Base-by-base conservation (phyloP, 2,329 filamentous ascomycete genomes). In the Aspergillus novofumigatus region DNA sequence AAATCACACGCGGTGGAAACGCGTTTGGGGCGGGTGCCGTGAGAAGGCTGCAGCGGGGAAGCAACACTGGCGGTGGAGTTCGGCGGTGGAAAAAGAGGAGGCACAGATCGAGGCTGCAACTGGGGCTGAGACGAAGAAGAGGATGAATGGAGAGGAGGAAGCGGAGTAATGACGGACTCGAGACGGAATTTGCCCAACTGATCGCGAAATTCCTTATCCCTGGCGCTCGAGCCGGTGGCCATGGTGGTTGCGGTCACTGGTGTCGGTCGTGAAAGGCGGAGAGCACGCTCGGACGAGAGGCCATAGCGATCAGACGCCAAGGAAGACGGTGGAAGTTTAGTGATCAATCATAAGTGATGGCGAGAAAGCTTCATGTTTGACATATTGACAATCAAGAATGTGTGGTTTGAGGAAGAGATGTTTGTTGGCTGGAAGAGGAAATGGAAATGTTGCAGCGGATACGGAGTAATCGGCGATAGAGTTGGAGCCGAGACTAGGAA, bases 1-100 rank as follows among this genome's bases (percentile, higher is more conserved):
- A 75, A 75, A 47, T 75, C 72, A 57, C 72, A 75, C 23, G 72
- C 72, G 1, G 72, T 75, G 26, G 72, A 74, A 14, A 75, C 72
- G 35, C 72, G 72, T 58, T 75, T 75, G 26, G 64, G 69, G 53
- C 66, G 69, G 49, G 55, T 42, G 44, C 44, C 21, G 23, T 21
- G 44, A 23, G 65, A 57, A 25, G n/a, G 54, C 41, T 28, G 59
- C 54, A 28, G 61, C 54, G 48, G 60, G 51, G 20, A 56, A 52
- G 21, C 55, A 26, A 17, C 55, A 45, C 28, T 59, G 55, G 32
- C 47, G 49, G 49, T 54, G 29, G 56, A 51, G 21, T 44, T 51
- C 49, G 8, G 55, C 42, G 29, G 44, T 28, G 52, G 47, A 26
- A 17, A 42, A 21, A 11, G 52, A 8, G 32, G 29, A 26, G 53